A percentile compares a stretch with the other conserved stretches of the same genome.
Conservation (phyloP, 192 early-diverging fungal species). For the Spizellomyces punctatus region DNA sequence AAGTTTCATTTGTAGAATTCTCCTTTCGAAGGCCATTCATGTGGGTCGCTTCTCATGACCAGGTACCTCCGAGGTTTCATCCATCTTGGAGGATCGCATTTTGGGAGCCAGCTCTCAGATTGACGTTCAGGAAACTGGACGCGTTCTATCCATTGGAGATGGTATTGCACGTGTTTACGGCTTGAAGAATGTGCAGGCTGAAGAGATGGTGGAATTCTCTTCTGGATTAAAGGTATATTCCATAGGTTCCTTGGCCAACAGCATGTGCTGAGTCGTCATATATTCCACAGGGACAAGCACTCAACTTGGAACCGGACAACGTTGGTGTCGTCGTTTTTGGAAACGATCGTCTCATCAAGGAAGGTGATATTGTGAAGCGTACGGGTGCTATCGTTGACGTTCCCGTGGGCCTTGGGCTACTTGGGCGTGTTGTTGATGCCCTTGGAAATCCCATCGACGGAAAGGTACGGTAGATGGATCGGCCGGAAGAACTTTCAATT, state of each 20-base stretch:
- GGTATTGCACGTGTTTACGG: slow-evolving; percentile 99
- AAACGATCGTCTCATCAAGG: slow-evolving; percentile 99
- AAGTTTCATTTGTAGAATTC: too few species aligned
- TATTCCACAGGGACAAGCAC: slow-evolving; percentile 86
- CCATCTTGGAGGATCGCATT: slow-evolving; percentile 97
- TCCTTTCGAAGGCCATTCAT: too few species aligned
- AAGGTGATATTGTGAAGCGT: slow-evolving; percentile 99
- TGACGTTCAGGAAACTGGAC: slow-evolving; percentile 97
- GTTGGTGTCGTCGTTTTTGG: slow-evolving; percentile 99
- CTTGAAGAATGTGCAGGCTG: slow-evolving; percentile 96
- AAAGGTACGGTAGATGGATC: slow-evolving; percentile 54
- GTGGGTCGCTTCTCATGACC: not conserved
- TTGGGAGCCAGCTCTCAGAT: slow-evolving; percentile 78
- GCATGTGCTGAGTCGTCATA: not conserved
- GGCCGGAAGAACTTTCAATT: slow-evolving; percentile 2
- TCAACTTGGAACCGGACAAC: slow-evolving; percentile 99
- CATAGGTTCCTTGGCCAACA: slow-evolving; percentile 1
- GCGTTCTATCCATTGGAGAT: slow-evolving; percentile 99
- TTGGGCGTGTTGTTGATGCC: slow-evolving; percentile 98
- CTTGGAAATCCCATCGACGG: slow-evolving; percentile 99
- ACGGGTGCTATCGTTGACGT: slow-evolving; percentile 99
- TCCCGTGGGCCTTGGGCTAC: slow-evolving; percentile 89
- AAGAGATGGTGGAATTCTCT: slow-evolving; percentile 99
- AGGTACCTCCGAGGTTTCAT: slow-evolving; percentile 91
- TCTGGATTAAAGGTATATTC: slow-evolving; percentile 87